Percentiles rank a stretch among this genome's conserved stretches.
Evolutionary conservation across 768 basidiomycete species (phyloP).

Genomic region (Rhodotorula sphaerocarpa): DNA sequence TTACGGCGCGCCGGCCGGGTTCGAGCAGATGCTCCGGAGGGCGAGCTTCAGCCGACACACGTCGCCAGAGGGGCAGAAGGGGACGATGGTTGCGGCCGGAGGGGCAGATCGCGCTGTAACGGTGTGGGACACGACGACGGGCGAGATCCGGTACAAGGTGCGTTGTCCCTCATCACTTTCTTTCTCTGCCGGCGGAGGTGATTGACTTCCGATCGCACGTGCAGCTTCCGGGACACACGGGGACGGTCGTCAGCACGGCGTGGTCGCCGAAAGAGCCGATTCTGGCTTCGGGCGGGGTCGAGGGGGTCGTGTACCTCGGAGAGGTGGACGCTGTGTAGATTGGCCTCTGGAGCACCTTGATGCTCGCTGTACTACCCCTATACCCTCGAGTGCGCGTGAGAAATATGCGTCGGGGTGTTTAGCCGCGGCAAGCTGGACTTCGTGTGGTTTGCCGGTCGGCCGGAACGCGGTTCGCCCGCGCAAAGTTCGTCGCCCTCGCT

Average conservation of each 20-base stretch:
- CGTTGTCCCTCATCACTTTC: conserved; percentile 24
- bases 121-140: conserved; percentile 42
- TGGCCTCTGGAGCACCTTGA: background rate
- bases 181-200: no score
- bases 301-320: conserved; percentile 36
- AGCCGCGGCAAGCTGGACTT: no score
- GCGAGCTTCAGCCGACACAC: conserved; percentile 58
- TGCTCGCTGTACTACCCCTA: no score
- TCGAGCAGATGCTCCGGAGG: conserved; percentile 75
- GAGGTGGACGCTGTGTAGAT: conserved; percentile 25
- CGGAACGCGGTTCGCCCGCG: no score
- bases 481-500: no score
- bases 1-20: conserved; percentile 80
- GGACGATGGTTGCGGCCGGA: conserved; percentile 45
- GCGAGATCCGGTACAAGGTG: conserved; percentile 40
- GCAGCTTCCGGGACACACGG: conserved; percentile 89
- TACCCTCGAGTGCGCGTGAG: no score
- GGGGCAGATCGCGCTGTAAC: conserved; percentile 47
- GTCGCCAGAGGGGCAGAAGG: conserved; percentile 30
- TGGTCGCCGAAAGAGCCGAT: conserved; percentile 95
- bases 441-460: no score
- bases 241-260: conserved; percentile 88
- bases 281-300: conserved; percentile 40
- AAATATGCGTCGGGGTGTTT: no score
- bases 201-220: background rate